phyloP scores from a whole-genome alignment of 208 protist species.

The Trypanosoma theileri region DNA sequence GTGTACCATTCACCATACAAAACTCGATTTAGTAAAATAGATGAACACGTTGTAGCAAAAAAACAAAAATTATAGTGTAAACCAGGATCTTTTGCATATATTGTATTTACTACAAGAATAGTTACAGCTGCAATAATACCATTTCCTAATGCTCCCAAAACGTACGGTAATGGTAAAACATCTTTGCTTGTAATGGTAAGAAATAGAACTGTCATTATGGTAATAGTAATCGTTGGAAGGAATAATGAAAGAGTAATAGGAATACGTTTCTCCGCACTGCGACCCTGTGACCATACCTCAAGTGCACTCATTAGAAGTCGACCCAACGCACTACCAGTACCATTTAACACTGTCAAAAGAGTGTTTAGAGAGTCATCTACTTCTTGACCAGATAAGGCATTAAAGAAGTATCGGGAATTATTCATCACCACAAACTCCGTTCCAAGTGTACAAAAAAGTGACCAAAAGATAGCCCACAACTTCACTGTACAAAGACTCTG shows the following conservation, averaged over 20 bases:
- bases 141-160: constrained; percentile 29
- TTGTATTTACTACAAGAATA: constrained; percentile 27
- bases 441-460: constrained; percentile 27
- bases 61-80: constrained; percentile 44
- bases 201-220: constrained; percentile 25
- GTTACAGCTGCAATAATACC: constrained; percentile 27
- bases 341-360: constrained; percentile 25
- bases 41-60: constrained; percentile 25
- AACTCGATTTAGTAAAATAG: constrained; percentile 34
- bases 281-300: constrained; percentile 25
- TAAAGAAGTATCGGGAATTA: constrained; percentile 23
- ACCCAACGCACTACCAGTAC: constrained; percentile 25
- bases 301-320: constrained; percentile 23
- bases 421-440: constrained; percentile 25
- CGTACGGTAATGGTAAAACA: constrained; percentile 35
- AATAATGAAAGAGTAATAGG: constrained; percentile 31
- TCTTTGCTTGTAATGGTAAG: constrained; percentile 41
- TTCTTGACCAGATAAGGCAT: constrained; percentile 18
- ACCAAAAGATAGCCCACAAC: constrained; percentile 27
- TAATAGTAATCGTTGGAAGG: constrained; percentile 15
- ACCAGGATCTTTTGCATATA: constrained; percentile 33
- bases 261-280: constrained; percentile 25
- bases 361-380: constrained; percentile 24
- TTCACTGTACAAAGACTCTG: constrained; percentile 24
- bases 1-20: constrained; percentile 33